Evolutionary conservation across 1,139 yeast species (phyloP).

Genomic region (Spathaspora sp.): DNA sequence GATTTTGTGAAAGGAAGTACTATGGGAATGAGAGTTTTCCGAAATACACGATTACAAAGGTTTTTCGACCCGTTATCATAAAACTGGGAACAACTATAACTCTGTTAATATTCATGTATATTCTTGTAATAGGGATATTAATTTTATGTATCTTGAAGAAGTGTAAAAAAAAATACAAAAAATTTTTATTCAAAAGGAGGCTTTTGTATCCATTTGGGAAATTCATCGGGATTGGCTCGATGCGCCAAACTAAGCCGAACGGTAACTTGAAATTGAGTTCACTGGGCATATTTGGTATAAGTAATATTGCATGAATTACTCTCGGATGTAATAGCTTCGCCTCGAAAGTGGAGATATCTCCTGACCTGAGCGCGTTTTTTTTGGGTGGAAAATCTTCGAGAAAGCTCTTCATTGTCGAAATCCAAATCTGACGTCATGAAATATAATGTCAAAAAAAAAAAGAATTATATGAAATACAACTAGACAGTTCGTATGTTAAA

Average conservation of each 20-base stretch:
- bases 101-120: neutral
- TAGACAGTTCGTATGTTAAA: no score
- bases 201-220: neutral
- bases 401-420: no score
- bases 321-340: neutral
- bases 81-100: neutral
- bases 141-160: neutral
- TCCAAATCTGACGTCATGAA: no score
- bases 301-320: no score
- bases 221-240: neutral
- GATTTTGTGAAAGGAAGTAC: slow-evolving; percentile 43
- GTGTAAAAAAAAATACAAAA: no score
- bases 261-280: neutral
- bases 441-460: no score
- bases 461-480: no score
- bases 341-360: neutral
- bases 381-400: no score
- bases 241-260: neutral
- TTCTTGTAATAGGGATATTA: neutral
- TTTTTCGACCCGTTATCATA: slow-evolving; percentile 49
- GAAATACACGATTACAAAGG: slow-evolving; percentile 42
- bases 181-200: neutral
- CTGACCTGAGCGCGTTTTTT: no score
- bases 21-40: slow-evolving; percentile 61
- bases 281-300: no score